Evolutionary conservation across 2,329 filamentous ascomycete species (phyloP).

Genomic region (Simplicillium aogashimaense): DNA sequence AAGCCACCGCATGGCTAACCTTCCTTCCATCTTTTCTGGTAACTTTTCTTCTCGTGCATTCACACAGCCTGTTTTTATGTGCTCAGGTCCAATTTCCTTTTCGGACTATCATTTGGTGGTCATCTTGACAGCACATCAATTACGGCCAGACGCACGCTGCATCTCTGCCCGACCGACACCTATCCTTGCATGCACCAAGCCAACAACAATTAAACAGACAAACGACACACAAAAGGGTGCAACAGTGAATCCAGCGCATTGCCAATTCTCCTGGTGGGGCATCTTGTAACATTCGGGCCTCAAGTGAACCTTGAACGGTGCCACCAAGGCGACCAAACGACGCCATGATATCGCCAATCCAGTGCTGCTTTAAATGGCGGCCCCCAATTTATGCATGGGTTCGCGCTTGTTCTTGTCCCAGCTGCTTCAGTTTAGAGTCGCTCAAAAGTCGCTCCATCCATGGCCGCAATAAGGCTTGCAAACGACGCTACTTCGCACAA

Average conservation of each 20-base stretch:
- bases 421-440: neutral
- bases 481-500: neutral
- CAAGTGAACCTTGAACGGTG: too few relatives aligned
- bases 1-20: too few relatives aligned
- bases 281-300: too few relatives aligned
- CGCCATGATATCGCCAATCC: neutral
- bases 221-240: too few relatives aligned
- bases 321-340: neutral
- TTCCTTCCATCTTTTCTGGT: too few relatives aligned
- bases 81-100: neutral
- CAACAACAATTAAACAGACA: too few relatives aligned
- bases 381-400: neutral
- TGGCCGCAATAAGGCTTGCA: neutral
- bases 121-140: conserved; percentile 41
- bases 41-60: neutral
- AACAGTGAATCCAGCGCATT: too few relatives aligned
- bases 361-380: neutral
- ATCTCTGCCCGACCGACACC: neutral
- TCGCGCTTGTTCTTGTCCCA: neutral
- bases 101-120: conserved; percentile 21
- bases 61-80: neutral
- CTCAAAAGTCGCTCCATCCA: neutral
- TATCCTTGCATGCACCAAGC: neutral
- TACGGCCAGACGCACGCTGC: neutral
- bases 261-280: too few relatives aligned